Conservation (phyloP, 179 eudicot species). For the Gypsophila paniculata region DNA sequence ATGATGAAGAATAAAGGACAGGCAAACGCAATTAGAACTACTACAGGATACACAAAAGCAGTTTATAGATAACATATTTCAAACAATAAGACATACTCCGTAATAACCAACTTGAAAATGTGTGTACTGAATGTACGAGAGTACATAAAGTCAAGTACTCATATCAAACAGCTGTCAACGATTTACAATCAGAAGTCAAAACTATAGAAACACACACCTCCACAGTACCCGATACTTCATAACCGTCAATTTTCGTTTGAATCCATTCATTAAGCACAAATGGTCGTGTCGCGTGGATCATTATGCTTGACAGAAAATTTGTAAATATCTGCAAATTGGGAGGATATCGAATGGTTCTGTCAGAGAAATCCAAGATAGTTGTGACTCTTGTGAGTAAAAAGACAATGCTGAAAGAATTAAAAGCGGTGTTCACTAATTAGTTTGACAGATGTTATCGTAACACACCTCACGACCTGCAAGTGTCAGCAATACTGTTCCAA, state of each 20-base stretch:
- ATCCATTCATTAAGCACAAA: conserved; percentile 86
- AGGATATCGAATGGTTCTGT: conserved; percentile 1
- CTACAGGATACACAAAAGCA: background rate
- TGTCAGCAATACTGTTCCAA: conserved; percentile 90
- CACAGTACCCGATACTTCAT: conserved; percentile 90
- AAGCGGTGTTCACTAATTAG: background rate
- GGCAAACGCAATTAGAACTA: conserved; percentile 4
- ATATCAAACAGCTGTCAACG: background rate
- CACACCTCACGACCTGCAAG: conserved; percentile 98
- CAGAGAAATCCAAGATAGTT: conserved; percentile 2
- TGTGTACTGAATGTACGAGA: conserved; percentile 2
- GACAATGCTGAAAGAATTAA: background rate
- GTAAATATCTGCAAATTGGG: conserved; percentile 65
- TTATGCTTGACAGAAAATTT: conserved; percentile 86
- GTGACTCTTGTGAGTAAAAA: background rate
- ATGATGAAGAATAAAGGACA: conserved; percentile 6
- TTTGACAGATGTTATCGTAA: background rate
- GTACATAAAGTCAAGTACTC: conserved; percentile 5
- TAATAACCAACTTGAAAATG: background rate
- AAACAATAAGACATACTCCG: background rate
- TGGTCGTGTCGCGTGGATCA: conserved; percentile 96
- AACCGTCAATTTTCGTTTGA: conserved; percentile 86
- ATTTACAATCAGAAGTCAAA: background rate
- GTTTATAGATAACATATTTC: background rate
- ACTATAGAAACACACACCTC: conserved; percentile 62